Conservation (phyloP, 2,329 filamentous ascomycete species). For the Apiospora hydei region DNA sequence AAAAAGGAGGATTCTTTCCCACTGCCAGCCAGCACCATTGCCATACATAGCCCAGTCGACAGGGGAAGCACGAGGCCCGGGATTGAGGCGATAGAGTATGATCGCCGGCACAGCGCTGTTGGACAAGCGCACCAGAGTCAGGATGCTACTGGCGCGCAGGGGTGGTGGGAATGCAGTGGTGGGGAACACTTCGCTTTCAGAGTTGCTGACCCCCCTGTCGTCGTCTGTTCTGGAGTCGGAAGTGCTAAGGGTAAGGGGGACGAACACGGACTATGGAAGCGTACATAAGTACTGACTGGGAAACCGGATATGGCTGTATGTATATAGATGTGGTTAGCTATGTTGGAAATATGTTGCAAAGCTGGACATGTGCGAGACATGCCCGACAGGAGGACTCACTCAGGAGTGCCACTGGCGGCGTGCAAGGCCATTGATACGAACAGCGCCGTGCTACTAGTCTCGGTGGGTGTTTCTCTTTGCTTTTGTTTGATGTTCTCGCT, state of each 20-base stretch:
- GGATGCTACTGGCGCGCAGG: background rate
- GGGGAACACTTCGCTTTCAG: background rate
- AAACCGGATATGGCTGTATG: background rate
- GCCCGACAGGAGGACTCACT: background rate
- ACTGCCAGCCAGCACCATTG: background rate
- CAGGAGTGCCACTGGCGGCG: background rate
- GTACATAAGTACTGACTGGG: background rate
- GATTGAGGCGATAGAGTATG: slow-evolving; percentile 18
- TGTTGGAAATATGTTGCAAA: slow-evolving; percentile 17
- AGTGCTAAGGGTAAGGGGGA: background rate
- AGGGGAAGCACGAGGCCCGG: slow-evolving; percentile 20
- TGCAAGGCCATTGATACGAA: background rate
- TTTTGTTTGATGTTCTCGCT: slow-evolving; percentile 7
- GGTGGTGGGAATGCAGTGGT: background rate
- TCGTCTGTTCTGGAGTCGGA: background rate
- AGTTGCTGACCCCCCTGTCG: background rate
- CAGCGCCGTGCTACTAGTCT: background rate
- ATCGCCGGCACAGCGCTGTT: slow-evolving; percentile 19
- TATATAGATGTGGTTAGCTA: background rate
- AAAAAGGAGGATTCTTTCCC: slow-evolving; percentile 13
- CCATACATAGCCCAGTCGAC: background rate
- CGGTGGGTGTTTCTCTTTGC: background rate
- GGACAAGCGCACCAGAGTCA: slow-evolving; percentile 18
- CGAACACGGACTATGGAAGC: slow-evolving; percentile 1
- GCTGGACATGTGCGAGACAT: slow-evolving; percentile 17